Evolutionary conservation across 2,329 filamentous ascomycete genomes (phyloP).

Genomic region (Xylariomycetidae sp.): DNA sequence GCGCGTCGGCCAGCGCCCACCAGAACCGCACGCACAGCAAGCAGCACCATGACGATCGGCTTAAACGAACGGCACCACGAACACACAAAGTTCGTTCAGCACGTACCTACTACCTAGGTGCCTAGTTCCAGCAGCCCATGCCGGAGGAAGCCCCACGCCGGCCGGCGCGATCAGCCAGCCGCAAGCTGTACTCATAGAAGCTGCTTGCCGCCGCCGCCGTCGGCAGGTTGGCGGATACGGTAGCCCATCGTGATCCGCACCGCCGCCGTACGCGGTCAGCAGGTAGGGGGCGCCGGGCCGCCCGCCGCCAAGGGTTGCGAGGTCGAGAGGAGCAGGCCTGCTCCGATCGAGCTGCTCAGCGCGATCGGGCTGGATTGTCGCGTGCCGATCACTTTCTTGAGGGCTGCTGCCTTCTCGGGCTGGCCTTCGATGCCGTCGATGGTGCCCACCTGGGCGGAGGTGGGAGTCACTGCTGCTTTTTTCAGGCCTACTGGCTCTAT

Average conservation of each 20-base stretch:
- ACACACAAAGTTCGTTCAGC: conserved; percentile 29
- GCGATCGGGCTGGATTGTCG: conserved; percentile 32
- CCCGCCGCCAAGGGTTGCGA: conserved; percentile 25
- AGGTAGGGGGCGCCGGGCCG: conserved; percentile 25
- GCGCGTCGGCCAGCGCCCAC: too few relatives aligned
- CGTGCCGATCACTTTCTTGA: conserved; percentile 24
- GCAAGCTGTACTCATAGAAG: conserved; percentile 33
- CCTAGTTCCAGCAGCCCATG: too few relatives aligned
- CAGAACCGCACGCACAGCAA: too few relatives aligned
- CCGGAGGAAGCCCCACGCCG: conserved; percentile 33
- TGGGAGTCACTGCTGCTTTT: too few relatives aligned
- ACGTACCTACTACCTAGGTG: too few relatives aligned
- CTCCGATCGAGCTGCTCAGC: conserved; percentile 30
- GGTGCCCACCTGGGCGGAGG: too few relatives aligned
- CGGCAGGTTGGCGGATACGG: conserved; percentile 26
- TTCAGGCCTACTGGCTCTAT: too few relatives aligned
- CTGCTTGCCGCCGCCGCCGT: too few relatives aligned
- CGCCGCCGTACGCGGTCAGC: too few relatives aligned
- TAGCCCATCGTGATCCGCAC: conserved; percentile 26
- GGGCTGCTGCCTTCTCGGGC: conserved; percentile 7
- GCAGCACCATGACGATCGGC: too few relatives aligned
- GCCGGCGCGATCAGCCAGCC: too few relatives aligned
- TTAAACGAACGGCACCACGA: conserved; percentile 33
- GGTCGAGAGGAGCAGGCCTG: conserved; percentile 29
- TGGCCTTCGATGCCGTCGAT: too few relatives aligned